Conservation (phyloP, 2,329 filamentous ascomycete species). For the Fusarium compactum region DNA sequence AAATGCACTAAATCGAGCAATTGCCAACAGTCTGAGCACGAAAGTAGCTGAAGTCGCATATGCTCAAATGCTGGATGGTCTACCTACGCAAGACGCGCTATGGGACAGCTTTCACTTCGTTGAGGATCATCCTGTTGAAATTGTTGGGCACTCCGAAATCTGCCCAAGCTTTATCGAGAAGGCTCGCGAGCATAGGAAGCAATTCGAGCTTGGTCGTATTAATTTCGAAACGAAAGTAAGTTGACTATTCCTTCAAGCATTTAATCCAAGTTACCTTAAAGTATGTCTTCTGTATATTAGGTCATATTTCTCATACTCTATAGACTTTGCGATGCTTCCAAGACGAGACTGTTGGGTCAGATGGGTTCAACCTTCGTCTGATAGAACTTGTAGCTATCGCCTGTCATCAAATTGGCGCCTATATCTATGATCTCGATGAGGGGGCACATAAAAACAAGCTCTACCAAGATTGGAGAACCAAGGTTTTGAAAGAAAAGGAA, state of each 20-base stretch:
- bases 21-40: neutral
- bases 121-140: neutral
- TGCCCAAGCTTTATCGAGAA: slow-evolving; percentile 22
- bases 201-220: neutral
- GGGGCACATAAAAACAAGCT: slow-evolving; percentile 18
- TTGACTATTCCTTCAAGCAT: fast-evolving
- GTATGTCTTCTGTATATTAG: fast-evolving
- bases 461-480: slow-evolving; percentile 9
- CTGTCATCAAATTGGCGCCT: slow-evolving; percentile 28
- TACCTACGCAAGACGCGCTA: neutral
- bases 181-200: neutral
- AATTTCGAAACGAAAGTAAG: neutral
- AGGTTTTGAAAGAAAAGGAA: neutral
- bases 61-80: slow-evolving; percentile 27
- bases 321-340: neutral
- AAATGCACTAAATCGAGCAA: neutral
- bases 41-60: slow-evolving; percentile 8
- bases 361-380: neutral
- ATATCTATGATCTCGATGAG: slow-evolving; percentile 15
- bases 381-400: slow-evolving; percentile 13
- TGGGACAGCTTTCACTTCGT: neutral
- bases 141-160: fast-evolving
- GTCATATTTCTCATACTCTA: fast-evolving
- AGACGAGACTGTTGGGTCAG: neutral
- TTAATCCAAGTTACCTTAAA: no score